Evolutionary conservation across 257 asterid genomes (phyloP), one percentile per base, ranked within the genome.

Genomic region (Penstemon newberryi): DNA sequence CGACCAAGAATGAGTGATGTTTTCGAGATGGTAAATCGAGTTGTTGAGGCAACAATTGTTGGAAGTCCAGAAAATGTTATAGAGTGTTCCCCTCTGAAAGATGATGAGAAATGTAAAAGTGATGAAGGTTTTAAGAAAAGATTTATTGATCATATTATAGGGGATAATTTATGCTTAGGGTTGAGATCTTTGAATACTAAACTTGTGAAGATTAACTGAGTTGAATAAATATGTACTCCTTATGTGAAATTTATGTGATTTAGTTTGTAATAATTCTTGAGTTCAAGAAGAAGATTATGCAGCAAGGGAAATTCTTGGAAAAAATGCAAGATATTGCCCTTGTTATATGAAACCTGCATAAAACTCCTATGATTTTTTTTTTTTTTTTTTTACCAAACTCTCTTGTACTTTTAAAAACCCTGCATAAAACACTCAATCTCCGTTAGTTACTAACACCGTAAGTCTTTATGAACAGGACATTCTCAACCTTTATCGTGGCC

Each of bases 1-100:
- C 89, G 97, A 37, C 97, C 97, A 4, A 81, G 78, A 72, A 92
- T 92, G 98, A 83, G 89, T 47, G 83, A 85, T 15, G 91, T 92
- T 9, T 42, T 86, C 41, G 95, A 86, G 68, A 70, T 84, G 75
- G 77, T 92, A 46, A 75, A 77, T 80, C 83, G 57, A 61, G 79
- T 89, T 15, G 82, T 83, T 65, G 81, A 25, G 64, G 73, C 74
- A 3, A 44, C 63, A 12, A 56, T 9, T 11, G 59, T 19, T 9
- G 77, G 61, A 51, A 73, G 76, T 51, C 83, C 83, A 1, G 81
- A 75, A 33, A 70, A 55, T 47, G 54, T 73, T 7, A 44, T 69
- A 10, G 86, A 72, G 36, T 72, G 72, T 3, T 70, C 85, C 55
- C 73, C 77, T 7, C 4, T 38, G 19, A 63, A 63, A 3, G 70